These are phyloP conservation scores for Zygotorulaspora florentina DNA, from an alignment of 805 yeast species.

Conservation along the genomic window DNA sequence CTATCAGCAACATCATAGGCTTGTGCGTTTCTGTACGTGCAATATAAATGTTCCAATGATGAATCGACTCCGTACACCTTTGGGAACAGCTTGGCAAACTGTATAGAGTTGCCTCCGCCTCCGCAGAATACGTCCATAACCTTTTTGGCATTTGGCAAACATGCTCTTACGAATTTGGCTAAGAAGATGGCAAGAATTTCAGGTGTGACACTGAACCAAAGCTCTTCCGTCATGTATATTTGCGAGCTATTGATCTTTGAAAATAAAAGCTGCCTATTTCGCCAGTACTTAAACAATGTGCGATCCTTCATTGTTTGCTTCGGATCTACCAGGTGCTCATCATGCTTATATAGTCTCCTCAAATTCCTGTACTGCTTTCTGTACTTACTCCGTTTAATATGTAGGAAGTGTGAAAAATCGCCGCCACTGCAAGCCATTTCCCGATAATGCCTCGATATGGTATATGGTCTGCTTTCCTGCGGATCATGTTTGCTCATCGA, in stretches of 20 bases:
- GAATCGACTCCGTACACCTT: conserved; percentile 60
- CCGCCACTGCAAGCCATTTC: conserved; percentile 2
- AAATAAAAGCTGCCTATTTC: conserved; percentile 56
- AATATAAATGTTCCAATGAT: conserved; percentile 55
- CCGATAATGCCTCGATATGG: background rate
- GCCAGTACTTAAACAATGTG: conserved; percentile 51
- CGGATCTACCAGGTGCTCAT: conserved; percentile 19
- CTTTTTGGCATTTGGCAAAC: conserved; percentile 46
- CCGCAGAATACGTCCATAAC: conserved; percentile 76
- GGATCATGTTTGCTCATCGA: background rate
- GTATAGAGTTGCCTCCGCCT: conserved; percentile 83
- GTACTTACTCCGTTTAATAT: conserved; percentile 19
- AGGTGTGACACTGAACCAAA: conserved; percentile 89
- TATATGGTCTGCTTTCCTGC: background rate
- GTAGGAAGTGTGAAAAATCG: conserved; percentile 17
- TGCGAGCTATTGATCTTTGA: conserved; percentile 58
- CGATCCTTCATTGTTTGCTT: conserved; percentile 14
- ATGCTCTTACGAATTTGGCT: conserved; percentile 49
- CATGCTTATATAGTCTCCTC: conserved; percentile 10
- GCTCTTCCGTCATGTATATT: conserved; percentile 60
- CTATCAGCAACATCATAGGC: conserved; percentile 55
- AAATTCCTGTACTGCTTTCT: conserved; percentile 20
- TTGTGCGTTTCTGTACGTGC: conserved; percentile 61
- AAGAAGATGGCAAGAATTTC: conserved; percentile 62
- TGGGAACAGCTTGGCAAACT: conserved; percentile 58